Evolutionary conservation across 2,329 filamentous ascomycete genomes (phyloP).

Genomic region (Diaporthe capsici): DNA sequence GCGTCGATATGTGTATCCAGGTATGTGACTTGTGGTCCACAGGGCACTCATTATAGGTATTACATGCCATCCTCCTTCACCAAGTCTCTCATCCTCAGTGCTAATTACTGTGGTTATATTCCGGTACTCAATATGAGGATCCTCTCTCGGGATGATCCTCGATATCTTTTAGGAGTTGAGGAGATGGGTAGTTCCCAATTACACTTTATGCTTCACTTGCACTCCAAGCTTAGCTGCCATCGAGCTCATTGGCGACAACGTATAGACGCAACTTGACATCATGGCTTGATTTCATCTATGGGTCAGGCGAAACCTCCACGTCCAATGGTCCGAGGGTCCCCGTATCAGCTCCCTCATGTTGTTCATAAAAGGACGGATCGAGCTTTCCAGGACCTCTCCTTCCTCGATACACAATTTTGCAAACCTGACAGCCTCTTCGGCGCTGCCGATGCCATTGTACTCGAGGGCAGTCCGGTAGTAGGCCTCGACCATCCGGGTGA

Average conservation of each 20-base stretch:
- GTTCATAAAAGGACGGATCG: slow-evolving; percentile 48
- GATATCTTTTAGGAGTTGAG: not conserved
- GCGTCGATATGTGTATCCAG: too few relatives aligned
- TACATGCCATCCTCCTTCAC: too few relatives aligned
- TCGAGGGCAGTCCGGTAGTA: slow-evolving; percentile 57
- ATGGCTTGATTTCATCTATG: not conserved
- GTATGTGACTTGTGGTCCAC: too few relatives aligned
- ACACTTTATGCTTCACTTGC: not conserved
- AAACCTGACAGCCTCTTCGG: slow-evolving; percentile 50
- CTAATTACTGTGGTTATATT: not conserved
- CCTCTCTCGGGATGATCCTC: not conserved
- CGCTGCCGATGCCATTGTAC: slow-evolving; percentile 54
- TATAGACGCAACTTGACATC: not conserved
- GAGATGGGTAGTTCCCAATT: too few relatives aligned
- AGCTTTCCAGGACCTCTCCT: slow-evolving; percentile 49
- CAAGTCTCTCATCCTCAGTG: too few relatives aligned
- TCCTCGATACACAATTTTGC: slow-evolving; percentile 49
- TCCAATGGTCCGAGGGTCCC: slow-evolving; percentile 49
- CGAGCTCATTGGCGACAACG: too few relatives aligned
- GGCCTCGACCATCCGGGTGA: slow-evolving; percentile 51
- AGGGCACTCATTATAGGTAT: too few relatives aligned
- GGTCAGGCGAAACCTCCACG: slow-evolving; percentile 43
- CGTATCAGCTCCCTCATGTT: slow-evolving; percentile 53
- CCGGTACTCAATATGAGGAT: not conserved
- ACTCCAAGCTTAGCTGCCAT: not conserved